Percentiles rank a stretch among this genome's conserved stretches.
phyloP scores from a whole-genome alignment of 495 filamentous ascomycete species.

The Annulohypoxylon stygium region DNA sequence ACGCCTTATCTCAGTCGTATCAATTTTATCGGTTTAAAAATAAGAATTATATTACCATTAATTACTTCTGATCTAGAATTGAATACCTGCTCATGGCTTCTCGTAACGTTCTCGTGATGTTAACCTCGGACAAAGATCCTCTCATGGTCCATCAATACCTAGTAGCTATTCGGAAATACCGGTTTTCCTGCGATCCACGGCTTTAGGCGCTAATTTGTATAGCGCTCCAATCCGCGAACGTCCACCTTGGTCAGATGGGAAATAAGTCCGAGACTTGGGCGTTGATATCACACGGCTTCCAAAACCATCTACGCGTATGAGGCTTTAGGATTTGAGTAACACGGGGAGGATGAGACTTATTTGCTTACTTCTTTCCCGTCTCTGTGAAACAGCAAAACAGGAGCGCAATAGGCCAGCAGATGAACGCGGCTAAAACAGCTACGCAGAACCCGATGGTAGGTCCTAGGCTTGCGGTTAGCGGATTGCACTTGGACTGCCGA shows the following conservation, averaged over 20 bases:
- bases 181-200: not conserved
- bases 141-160: not conserved
- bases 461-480: slow-evolving; percentile 12
- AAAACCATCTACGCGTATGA: slow-evolving; percentile 40
- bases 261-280: slow-evolving; percentile 44
- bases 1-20: not conserved
- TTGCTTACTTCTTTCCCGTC: slow-evolving; percentile 45
- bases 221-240: not conserved
- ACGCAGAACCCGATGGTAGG: slow-evolving; percentile 47
- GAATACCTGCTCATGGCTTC: not conserved
- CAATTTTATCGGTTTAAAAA: not conserved
- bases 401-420: slow-evolving; percentile 47
- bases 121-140: not conserved
- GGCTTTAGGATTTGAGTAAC: slow-evolving; percentile 2
- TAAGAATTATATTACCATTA: slow-evolving; percentile 9
- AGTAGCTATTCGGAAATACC: not conserved
- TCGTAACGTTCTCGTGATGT: not conserved
- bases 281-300: slow-evolving; percentile 48
- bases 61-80: not conserved
- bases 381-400: slow-evolving; percentile 48
- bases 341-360: not conserved
- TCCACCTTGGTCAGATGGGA: slow-evolving; percentile 37
- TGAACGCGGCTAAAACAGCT: slow-evolving; percentile 35
- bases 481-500: not conserved
- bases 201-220: not conserved